Conservation (phyloP, 176 grass and related monocot species). For the Poa pratensis region DNA sequence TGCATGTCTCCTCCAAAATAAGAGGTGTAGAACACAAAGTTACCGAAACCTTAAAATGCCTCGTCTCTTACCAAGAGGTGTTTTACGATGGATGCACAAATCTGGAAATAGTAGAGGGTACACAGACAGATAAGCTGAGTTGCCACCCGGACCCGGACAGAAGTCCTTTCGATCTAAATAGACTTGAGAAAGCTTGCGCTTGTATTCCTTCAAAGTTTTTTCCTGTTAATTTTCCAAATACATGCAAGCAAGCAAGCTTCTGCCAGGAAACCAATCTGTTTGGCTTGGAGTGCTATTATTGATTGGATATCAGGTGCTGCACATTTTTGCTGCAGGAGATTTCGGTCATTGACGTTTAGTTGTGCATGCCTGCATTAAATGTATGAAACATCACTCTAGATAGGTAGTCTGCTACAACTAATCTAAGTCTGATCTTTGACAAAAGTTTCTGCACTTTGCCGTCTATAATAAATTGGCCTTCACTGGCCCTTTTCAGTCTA, state of each 20-base stretch:
- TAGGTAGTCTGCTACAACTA: not conserved
- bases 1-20: slow-evolving; percentile 9
- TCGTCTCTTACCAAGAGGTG: slow-evolving; percentile 8
- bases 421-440: not conserved
- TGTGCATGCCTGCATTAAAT: not conserved
- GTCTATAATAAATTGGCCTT: not conserved
- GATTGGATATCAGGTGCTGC: not conserved
- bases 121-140: not conserved
- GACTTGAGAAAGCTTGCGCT: not conserved
- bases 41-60: not conserved
- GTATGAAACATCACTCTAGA: not conserved
- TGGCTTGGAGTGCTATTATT: not conserved
- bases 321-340: not conserved
- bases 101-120: slow-evolving; percentile 3
- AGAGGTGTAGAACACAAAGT: not conserved
- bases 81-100: slow-evolving; percentile 18
- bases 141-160: not conserved
- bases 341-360: slow-evolving; percentile 7
- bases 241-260: slow-evolving; percentile 20
- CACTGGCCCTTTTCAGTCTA: not conserved
- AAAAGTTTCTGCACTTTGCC: not conserved
- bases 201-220: not conserved
- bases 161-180: not conserved
- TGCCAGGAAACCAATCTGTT: not conserved
- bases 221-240: not conserved